Percentiles rank a stretch among this genome's conserved stretches.
Conservation (phyloP, 345 rosid species). For the Rhodamnia argentea region DNA sequence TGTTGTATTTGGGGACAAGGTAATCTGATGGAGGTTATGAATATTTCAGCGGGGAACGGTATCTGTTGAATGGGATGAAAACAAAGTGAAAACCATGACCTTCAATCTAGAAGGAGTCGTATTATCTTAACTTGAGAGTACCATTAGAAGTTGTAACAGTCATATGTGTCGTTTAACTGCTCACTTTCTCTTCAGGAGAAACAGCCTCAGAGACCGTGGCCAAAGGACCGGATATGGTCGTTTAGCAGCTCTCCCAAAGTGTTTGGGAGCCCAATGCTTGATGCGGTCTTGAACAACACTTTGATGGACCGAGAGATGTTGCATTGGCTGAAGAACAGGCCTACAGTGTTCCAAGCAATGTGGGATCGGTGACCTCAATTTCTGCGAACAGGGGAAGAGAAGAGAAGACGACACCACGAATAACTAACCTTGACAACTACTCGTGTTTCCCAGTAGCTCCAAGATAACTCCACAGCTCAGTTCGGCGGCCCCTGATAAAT, state of each 20-base stretch:
- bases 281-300: slow-evolving; percentile 42
- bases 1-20: background rate
- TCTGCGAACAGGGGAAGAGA: background rate
- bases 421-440: background rate
- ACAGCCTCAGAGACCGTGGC: slow-evolving; percentile 88
- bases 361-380: slow-evolving; percentile 53
- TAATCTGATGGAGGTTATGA: background rate
- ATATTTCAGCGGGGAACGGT: background rate
- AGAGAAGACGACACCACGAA: background rate
- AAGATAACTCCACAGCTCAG: background rate
- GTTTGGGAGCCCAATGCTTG: slow-evolving; percentile 94
- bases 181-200: slow-evolving; percentile 42
- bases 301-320: slow-evolving; percentile 70
- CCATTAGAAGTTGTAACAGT: background rate
- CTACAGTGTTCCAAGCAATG: slow-evolving; percentile 50
- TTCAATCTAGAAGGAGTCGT: background rate
- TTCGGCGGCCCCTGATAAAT: background rate
- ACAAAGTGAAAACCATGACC: background rate
- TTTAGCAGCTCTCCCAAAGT: slow-evolving; percentile 48
- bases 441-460: background rate
- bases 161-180: background rate
- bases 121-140: background rate
- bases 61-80: background rate
- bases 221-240: slow-evolving; percentile 88
- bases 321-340: slow-evolving; percentile 87